These are phyloP conservation scores for Xerocomus spinulosus DNA, from an alignment of 768 basidiomycete genomes.

Conservation along the genomic window DNA sequence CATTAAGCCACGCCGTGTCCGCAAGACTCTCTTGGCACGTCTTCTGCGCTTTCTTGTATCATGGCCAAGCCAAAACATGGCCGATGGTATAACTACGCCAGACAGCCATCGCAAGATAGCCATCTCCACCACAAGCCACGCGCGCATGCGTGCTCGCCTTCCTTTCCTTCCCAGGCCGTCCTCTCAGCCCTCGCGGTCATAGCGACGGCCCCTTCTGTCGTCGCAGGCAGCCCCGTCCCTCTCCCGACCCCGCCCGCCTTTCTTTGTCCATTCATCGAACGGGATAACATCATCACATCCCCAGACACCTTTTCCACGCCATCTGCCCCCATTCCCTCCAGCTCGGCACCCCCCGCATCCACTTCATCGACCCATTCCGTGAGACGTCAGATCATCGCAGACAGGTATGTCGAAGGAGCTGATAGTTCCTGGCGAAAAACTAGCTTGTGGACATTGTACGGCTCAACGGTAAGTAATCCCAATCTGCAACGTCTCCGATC, in stretches of 20 bases:
- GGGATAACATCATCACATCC: slow-evolving; percentile 8
- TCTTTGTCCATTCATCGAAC: slow-evolving; percentile 50
- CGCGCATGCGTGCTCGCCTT: slow-evolving; percentile 12
- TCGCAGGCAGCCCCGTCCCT: slow-evolving; percentile 43
- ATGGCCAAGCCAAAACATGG: slow-evolving; percentile 54
- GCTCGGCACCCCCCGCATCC: slow-evolving; percentile 9
- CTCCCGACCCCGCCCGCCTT: slow-evolving; percentile 43
- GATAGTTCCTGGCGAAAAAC: slow-evolving; percentile 59
- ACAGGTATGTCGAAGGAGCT: slow-evolving; percentile 46
- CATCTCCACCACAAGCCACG: slow-evolving; percentile 7
- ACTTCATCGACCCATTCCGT: slow-evolving; percentile 3
- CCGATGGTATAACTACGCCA: slow-evolving; percentile 26
- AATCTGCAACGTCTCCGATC: background rate
- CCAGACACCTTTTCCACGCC: background rate
- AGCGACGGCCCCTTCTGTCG: slow-evolving; percentile 43
- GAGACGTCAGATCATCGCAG: slow-evolving; percentile 37
- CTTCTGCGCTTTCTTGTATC: slow-evolving; percentile 34
- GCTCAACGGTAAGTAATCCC: slow-evolving; percentile 52
- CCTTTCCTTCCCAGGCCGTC: slow-evolving; percentile 45
- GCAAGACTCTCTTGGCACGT: slow-evolving; percentile 36
- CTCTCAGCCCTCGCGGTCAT: slow-evolving; percentile 56
- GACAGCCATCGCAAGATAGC: slow-evolving; percentile 7
- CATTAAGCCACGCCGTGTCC: slow-evolving; percentile 31
- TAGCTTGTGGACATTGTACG: slow-evolving; percentile 56
- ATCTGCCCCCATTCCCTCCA: background rate